Base-by-base conservation (phyloP, 192 early-diverging fungal genomes). In the Backusella tuberculispora region DNA sequence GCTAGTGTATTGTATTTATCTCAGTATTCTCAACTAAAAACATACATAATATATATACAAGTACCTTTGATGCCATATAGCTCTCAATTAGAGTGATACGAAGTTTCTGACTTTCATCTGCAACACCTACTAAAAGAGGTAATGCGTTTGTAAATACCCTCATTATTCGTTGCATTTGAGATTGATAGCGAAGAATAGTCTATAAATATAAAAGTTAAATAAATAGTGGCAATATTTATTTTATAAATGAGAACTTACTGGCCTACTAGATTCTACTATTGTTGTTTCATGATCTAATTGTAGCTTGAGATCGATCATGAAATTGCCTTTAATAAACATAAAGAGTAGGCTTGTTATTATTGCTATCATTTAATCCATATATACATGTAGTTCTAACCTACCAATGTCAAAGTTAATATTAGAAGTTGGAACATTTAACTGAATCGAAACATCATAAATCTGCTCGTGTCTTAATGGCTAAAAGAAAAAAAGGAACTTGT, bases 231-330 rank as follows among this genome's bases (percentile, higher is more conserved):
- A 34, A 50, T 37, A 2, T 46, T 65, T 71, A 8, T 6, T 0
- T 71, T 63, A 26, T 26, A 38, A 45, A 21, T 41, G 7, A 17
- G 50, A 38, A 48, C 83, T 77, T 82, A 88, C 85, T 26, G 87
- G 84, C 42, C 85, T 74, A 72, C 81, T 82, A 3, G 85, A 84
- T 56, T 37, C 71, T 73, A 74, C 65, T 37, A 88, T 74, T 1
- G 76, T 80, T 21, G 78, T 78, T 41, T 82, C 80, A 19, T 83
- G 77, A 1, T 66, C 74, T 50, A 73, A 63, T 26, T 75, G 69
- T 14, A 84, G 45, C 19, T 73, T 38, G 12, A 84, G 41, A 64
- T 50, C 29, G 7, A 84, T 53, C 83, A 84, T 84, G 72, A 84
- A 84, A 63, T 84, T 84, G 21, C 83, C 83, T 83, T 26, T n/a